Evolutionary conservation across 495 filamentous ascomycete genomes (phyloP).

Genomic region (Aspergillus panamensis): DNA sequence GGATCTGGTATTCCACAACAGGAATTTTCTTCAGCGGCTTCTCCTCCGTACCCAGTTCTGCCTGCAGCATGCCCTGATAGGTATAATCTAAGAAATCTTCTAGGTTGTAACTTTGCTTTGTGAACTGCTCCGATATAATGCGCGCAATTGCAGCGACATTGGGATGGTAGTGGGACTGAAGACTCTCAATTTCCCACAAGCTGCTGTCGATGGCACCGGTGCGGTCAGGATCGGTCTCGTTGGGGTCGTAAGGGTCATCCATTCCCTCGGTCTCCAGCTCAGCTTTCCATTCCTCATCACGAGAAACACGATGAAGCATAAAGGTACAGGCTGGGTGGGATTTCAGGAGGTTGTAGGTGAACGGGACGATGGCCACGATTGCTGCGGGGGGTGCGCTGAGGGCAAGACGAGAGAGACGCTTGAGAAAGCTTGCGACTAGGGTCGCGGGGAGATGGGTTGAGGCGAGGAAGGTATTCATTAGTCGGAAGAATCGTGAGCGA

Average conservation of each 20-base stretch:
- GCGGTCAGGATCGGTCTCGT: conserved; percentile 76
- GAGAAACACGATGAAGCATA: conserved; percentile 82
- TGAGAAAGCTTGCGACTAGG: conserved; percentile 93
- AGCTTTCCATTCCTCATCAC: conserved; percentile 52
- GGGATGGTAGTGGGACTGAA: conserved; percentile 93
- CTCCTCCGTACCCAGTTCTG: conserved; percentile 60
- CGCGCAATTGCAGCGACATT: conserved; percentile 92
- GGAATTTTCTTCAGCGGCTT: conserved; percentile 81
- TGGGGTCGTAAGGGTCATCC: conserved; percentile 72
- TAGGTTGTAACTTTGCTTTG: conserved; percentile 84
- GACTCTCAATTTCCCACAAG: conserved; percentile 87
- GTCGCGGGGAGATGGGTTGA: conserved; percentile 90
- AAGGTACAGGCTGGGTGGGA: conserved; percentile 86
- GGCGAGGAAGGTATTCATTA: conserved; percentile 86
- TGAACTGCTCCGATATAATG: conserved; percentile 96
- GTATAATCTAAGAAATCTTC: conserved; percentile 98
- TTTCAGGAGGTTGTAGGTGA: conserved; percentile 93
- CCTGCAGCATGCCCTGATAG: conserved; percentile 80
- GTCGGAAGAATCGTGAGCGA: conserved; percentile 86
- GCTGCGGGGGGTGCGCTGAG: conserved; percentile 83
- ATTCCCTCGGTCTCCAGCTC: conserved; percentile 62
- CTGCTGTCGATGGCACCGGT: conserved; percentile 87
- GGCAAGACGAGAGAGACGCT: conserved; percentile 75
- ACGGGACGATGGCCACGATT: conserved; percentile 84
- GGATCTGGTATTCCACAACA: conserved; percentile 90